Base-by-base conservation (phyloP, 371 early-diverging fungal species). In the Lichtheimia ramosa region DNA sequence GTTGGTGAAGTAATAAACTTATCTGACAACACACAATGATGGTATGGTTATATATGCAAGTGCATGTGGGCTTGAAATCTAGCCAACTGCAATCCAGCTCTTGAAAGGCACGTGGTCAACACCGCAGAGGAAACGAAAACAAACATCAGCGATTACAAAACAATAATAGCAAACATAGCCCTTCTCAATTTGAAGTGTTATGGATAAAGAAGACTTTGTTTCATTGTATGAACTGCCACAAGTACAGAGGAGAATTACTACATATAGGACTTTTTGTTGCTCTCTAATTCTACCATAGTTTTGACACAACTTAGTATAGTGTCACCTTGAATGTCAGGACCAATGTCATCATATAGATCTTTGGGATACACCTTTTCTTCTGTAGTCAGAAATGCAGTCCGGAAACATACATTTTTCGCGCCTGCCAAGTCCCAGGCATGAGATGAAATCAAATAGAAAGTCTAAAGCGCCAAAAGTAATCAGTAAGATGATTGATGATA, bases 391-490 rank as follows among this genome's bases (percentile, higher is more conserved):
- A 66, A 74, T 1, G 69, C 69, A 0, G 78, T 74, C 18, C 67
- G 58, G 8, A 70, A 56, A 1, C 68, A 67, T 3, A 69, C 58
- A 40, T 77, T 77, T 27, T 74, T 71, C 13, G 78, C 74, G 12
- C 74, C 69, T 5, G 70, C 74, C 18, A 77, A 34, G 43, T 77
- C 78, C 70, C 67, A 74, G 0, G 78, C 72, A 64, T 72, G 65
- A 0, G 69, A 53, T 10, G 70, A 60, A 21, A 77, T 53, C 43
- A 74, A 34, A 51, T 77, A 77, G 59, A 77, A 71, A 16, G 63
- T 70, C 78, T 77, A 51, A n/a, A 34, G 34, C 40, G 46, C 20
- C 23, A 34, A 46, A 16, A 21, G 5, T 12, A 2, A 10, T 46
- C 18, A 21, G 18, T 10, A 43, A 18, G 43, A 10, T 43, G 13